These are phyloP conservation scores for Salix dunnii DNA, from an alignment of 345 rosid species.

Conservation along the genomic window DNA sequence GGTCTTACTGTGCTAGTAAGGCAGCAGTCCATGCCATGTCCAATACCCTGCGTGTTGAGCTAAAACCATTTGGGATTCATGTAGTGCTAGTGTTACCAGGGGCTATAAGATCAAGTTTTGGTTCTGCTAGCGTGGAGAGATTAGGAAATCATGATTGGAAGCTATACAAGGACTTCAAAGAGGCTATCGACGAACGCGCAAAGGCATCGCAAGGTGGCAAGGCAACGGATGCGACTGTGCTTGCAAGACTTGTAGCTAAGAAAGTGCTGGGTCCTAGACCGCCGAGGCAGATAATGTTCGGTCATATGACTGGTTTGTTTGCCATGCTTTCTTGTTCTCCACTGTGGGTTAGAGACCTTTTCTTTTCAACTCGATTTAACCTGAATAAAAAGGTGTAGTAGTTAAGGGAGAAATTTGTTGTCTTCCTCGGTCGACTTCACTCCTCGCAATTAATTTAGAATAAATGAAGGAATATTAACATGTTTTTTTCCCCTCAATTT, in stretches of 20 bases:
- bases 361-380: slow-evolving; percentile 41
- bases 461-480: too few relatives aligned
- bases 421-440: too few relatives aligned
- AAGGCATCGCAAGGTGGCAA: slow-evolving; percentile 45
- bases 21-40: slow-evolving; percentile 62
- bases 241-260: slow-evolving; percentile 54
- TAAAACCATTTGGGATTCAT: slow-evolving; percentile 51
- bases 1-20: slow-evolving; percentile 61
- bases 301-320: slow-evolving; percentile 59
- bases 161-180: slow-evolving; percentile 47
- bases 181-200: slow-evolving; percentile 50
- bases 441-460: too few relatives aligned
- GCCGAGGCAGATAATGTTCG: slow-evolving; percentile 49
- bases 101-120: slow-evolving; percentile 52
- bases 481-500: too few relatives aligned
- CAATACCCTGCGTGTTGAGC: slow-evolving; percentile 43
- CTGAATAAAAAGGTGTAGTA: slow-evolving; percentile 32
- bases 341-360: slow-evolving; percentile 55
- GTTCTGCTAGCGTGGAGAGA: slow-evolving; percentile 32
- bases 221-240: slow-evolving; percentile 39
- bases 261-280: slow-evolving; percentile 51
- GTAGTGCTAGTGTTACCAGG: slow-evolving; percentile 52
- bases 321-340: slow-evolving; percentile 55
- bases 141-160: slow-evolving; percentile 45
- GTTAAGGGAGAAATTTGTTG: background rate